phyloP scores from a whole-genome alignment of 2,329 filamentous ascomycete genomes.

The Pseudogymnoascus verrucosus region DNA sequence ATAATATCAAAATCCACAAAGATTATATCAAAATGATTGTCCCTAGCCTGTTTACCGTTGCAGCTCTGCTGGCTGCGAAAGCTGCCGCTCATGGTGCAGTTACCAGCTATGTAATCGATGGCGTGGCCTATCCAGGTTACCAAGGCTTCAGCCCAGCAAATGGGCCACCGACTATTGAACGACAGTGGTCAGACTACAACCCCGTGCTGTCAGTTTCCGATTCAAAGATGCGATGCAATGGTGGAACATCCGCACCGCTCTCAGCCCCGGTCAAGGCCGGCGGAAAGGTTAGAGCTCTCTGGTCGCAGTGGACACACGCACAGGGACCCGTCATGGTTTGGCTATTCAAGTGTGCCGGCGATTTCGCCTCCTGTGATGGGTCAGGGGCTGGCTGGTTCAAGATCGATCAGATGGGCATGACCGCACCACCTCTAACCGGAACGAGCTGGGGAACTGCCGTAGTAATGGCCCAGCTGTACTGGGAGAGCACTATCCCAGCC shows the following conservation, averaged over 20 bases:
- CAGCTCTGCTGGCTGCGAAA: constrained; percentile 24
- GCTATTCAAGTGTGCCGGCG: constrained; percentile 44
- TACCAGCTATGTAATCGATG: constrained; percentile 40
- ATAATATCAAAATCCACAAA: neutral
- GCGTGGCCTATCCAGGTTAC: constrained; percentile 37
- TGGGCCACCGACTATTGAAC: constrained; percentile 45
- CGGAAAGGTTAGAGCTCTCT: constrained; percentile 39
- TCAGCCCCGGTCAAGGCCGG: constrained; percentile 40
- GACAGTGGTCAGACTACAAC: constrained; percentile 51
- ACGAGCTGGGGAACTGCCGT: constrained; percentile 41
- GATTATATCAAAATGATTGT: constrained; percentile 29
- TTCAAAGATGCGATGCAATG: constrained; percentile 47
- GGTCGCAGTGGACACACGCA: constrained; percentile 50
- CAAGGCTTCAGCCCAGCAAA: constrained; percentile 42
- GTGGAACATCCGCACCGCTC: constrained; percentile 40
- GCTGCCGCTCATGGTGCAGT: constrained; percentile 33
- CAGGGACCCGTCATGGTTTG: constrained; percentile 53
- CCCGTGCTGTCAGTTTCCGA: constrained; percentile 42
- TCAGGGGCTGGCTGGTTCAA: constrained; percentile 50
- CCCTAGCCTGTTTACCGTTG: constrained; percentile 28
- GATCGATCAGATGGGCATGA: constrained; percentile 46
- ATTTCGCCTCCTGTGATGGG: constrained; percentile 42
- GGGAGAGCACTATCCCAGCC: constrained; percentile 42
- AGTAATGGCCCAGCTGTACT: constrained; percentile 38
- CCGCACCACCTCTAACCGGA: constrained; percentile 35